These are phyloP conservation scores for Cucumis hystrix DNA, from an alignment of 306 rosid species.

Conservation along the genomic window DNA sequence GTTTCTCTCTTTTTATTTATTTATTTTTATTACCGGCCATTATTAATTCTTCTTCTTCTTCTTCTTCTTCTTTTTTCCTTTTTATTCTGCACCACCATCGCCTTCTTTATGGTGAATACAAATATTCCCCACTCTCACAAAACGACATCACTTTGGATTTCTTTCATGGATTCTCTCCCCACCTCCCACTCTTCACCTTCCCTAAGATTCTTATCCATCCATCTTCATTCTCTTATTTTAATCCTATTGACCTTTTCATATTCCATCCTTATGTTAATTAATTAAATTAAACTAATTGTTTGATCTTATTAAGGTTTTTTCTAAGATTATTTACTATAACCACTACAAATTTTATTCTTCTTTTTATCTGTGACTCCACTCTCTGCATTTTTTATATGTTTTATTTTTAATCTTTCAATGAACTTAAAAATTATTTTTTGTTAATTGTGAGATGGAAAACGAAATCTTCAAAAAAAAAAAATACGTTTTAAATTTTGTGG, in stretches of 20 bases:
- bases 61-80: not conserved
- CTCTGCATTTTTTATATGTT: too few species aligned
- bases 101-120: not conserved
- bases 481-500: too few species aligned
- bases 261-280: not conserved
- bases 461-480: too few species aligned
- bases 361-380: too few species aligned
- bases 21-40: not conserved
- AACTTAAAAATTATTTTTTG: too few species aligned
- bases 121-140: conserved; percentile 5
- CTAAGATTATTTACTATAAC: too few species aligned
- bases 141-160: conserved; percentile 51
- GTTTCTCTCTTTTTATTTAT: not conserved
- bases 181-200: not conserved
- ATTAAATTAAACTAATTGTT: not conserved
- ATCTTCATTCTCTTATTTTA: not conserved
- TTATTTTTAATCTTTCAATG: too few species aligned
- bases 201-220: conserved; percentile 28
- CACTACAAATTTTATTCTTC: too few species aligned
- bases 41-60: not conserved
- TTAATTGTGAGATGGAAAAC: too few species aligned
- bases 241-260: not conserved
- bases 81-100: not conserved
- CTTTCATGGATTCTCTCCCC: conserved; percentile 38
- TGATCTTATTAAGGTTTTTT: not conserved